These are phyloP conservation scores for Sugiyamaella grinbergsii DNA, from an alignment of 1,139 yeast genomes.

Conservation along the genomic window DNA sequence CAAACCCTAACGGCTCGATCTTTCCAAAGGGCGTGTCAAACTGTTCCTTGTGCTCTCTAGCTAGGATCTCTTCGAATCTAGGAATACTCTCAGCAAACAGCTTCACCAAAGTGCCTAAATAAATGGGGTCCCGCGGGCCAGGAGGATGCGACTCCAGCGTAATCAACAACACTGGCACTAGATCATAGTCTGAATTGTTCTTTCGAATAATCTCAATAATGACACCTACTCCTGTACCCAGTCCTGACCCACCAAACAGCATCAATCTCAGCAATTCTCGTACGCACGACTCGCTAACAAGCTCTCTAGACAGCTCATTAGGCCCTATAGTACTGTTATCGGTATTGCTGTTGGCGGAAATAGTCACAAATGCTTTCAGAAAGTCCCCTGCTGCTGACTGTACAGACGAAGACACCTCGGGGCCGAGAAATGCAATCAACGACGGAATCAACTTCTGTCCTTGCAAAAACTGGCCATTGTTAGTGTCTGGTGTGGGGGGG, in stretches of 20 bases:
- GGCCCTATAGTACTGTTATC: slow-evolving; percentile 93
- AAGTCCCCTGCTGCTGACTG: slow-evolving; percentile 97
- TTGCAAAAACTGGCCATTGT: slow-evolving; percentile 50
- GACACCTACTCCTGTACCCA: slow-evolving; percentile 95
- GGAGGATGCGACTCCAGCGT: slow-evolving; percentile 94
- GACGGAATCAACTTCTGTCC: slow-evolving; percentile 62
- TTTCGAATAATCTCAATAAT: slow-evolving; percentile 93
- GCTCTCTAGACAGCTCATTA: slow-evolving; percentile 86
- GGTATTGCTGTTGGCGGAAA: slow-evolving; percentile 87
- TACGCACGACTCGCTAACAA: slow-evolving; percentile 74
- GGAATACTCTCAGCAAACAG: slow-evolving; percentile 78
- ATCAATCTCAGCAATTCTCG: slow-evolving; percentile 70
- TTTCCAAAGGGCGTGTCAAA: slow-evolving; percentile 72
- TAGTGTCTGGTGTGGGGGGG: background rate
- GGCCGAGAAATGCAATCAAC: slow-evolving; percentile 59
- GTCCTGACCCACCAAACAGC: slow-evolving; percentile 88
- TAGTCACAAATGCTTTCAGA: slow-evolving; percentile 86
- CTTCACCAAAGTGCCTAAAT: slow-evolving; percentile 81
- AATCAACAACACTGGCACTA: slow-evolving; percentile 81
- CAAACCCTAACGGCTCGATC: slow-evolving; percentile 91
- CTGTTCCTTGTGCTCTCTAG: slow-evolving; percentile 41
- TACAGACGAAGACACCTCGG: slow-evolving; percentile 60
- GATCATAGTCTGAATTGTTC: slow-evolving; percentile 93
- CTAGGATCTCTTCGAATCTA: slow-evolving; percentile 61
- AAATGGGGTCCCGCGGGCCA: slow-evolving; percentile 90